Base-by-base conservation (phyloP, 1,284 basidiomycete genomes). In the Wallemia mellicola region DNA sequence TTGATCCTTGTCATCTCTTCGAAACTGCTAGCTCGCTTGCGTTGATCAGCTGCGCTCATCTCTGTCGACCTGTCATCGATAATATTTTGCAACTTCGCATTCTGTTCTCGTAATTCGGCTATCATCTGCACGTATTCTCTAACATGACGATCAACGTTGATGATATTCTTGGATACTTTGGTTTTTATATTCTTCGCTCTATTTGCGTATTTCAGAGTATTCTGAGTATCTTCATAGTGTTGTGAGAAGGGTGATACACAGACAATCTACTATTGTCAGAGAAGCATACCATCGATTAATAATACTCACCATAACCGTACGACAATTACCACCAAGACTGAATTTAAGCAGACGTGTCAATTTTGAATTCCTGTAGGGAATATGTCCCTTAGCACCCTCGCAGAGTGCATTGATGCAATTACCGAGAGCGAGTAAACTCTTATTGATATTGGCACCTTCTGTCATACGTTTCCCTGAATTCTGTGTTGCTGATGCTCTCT, bases 381-480 rank as follows among this genome's bases (percentile, higher is more conserved):
- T 77, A 68, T 95, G 91, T 27, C 83, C 55, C 27, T 28, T 28
- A 26, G 17, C 55, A 25, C 25, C 55, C 71, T 82, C 87, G 73
- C 89, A 95, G 57, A 96, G 79, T 2, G 91, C 88, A 64, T 91
- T 92, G 72, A 96, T 95, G 71, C 89, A 94, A 70, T 89, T 92
- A 30, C 88, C 87, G 28, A 96, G 77, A 2, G 91, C 87, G 58
- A 96, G 79, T 3, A 96, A 77, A 19, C 88, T 94, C 71, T 94
- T 89, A 74, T 96, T 95, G 73, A 95, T 95, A 67, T 94, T 92
- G 54, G 89, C 88, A 32, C 91, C 91, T 69, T 96, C 91, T 30
- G 91, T 81, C 83, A 95, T 87, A 26, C 91, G 81, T 64, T 88
- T 83, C n/a, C 91, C 91, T 80, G 91, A 89, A 70, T 96, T 95